Evolutionary conservation across 2,329 filamentous ascomycete genomes (phyloP), one percentile per base, ranked within the genome.

Genomic region (Monosporascus sp.): DNA sequence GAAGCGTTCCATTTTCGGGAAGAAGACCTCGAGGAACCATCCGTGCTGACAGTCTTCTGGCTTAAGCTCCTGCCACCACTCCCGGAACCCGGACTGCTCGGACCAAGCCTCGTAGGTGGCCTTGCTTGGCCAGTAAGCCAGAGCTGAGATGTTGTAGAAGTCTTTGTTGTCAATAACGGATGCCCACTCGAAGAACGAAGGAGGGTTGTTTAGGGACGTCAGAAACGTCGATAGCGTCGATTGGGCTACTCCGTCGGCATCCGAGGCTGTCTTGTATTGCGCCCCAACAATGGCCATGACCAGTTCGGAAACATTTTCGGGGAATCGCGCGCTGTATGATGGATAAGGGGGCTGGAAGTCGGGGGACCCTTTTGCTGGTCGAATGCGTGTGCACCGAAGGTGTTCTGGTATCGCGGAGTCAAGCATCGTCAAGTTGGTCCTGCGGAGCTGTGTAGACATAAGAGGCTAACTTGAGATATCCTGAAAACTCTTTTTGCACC

Each of bases 1-100:
- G 59, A 74, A 69, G 14, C 72, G 68, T 53, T 76, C 72, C 2
- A 74, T 60, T 1, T 68, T 63, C 2, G 74, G 74, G 25, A 66
- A 61, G 52, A 77, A 68, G 31, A 74, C 57, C 57, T 77, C 73
- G 22, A 69, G 59, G 58, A 76, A 76, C 70, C 69, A 76, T 14
- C 74, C 73, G 15, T 52, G 50, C 24, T 70, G 52, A 11, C 47
- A 57, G 3, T 41, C 48, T n/a, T 57, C 59, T 11, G 60, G 55
- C 9, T 68, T 54, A 1, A 70, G 56, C 3, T 48, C 56, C 4
- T 66, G 49, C 72, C 72, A 75, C 71, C 72, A 75, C 2, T 47
- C 42, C 6, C 61, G 48, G 50, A 75, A 75, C 1, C 69, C 71
- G 8, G 68, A 70, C 20, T 61, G 47, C 3, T 39, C 47, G 3